Percentiles rank a stretch among this genome's conserved stretches.
phyloP scores from a whole-genome alignment of 2,329 filamentous ascomycete genomes.

The Stachybotrys elegans region DNA sequence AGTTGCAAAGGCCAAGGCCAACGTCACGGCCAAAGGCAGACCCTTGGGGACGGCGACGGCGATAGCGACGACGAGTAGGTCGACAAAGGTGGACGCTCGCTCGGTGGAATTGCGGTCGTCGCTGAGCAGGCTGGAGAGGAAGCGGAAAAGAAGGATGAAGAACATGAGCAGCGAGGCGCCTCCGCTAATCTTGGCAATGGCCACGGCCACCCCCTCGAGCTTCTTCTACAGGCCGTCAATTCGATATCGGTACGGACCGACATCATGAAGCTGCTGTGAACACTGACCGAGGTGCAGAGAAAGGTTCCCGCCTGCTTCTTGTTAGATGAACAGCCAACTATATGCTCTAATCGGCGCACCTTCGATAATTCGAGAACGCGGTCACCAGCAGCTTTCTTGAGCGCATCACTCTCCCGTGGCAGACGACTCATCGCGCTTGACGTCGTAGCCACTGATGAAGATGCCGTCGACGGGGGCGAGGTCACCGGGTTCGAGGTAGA shows the following conservation, averaged over 20 bases:
- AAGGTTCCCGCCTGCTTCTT: slow-evolving; percentile 51
- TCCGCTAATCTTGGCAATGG: slow-evolving; percentile 42
- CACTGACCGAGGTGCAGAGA: slow-evolving; percentile 50
- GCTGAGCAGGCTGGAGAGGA: slow-evolving; percentile 56
- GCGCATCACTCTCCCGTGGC: slow-evolving; percentile 66
- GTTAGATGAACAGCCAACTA: too few species aligned
- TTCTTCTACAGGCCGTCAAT: slow-evolving; percentile 51
- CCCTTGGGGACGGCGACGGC: slow-evolving; percentile 65
- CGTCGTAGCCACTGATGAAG: slow-evolving; percentile 49
- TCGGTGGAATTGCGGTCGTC: slow-evolving; percentile 42
- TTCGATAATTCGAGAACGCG: slow-evolving; percentile 52
- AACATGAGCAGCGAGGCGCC: slow-evolving; percentile 70
- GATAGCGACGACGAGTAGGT: slow-evolving; percentile 62
- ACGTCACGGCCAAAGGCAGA: slow-evolving; percentile 60
- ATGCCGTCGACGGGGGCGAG: slow-evolving; percentile 67
- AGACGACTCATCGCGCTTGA: slow-evolving; percentile 67
- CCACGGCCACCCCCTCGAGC: slow-evolving; percentile 31
- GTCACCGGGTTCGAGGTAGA: slow-evolving; percentile 65
- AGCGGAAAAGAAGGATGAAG: slow-evolving; percentile 73
- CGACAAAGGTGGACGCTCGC: slow-evolving; percentile 55
- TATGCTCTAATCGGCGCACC: slow-evolving; percentile 36
- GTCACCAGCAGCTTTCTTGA: slow-evolving; percentile 60
- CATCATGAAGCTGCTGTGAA: slow-evolving; percentile 52
- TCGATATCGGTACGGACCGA: slow-evolving; percentile 46
- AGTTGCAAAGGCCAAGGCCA: slow-evolving; percentile 64